Evolutionary conservation across 116 monocot genomes (phyloP).

Genomic region (Iris pallida): DNA sequence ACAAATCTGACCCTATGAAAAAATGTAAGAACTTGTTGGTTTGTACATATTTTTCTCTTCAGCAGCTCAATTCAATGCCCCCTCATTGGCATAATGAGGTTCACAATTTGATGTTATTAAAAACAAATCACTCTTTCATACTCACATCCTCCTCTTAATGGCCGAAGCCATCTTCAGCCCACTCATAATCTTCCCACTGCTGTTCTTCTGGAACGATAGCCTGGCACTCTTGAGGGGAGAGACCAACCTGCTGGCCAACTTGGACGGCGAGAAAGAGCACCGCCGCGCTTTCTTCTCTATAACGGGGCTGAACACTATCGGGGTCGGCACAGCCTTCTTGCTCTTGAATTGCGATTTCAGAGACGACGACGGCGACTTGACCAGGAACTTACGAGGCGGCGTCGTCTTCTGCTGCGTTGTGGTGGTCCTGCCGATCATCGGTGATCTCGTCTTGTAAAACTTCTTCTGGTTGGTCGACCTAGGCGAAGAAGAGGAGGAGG

Average conservation of each 20-base stretch:
- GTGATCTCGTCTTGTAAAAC: slow-evolving; percentile 59
- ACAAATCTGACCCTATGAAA: too few relatives aligned
- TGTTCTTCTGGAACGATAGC: slow-evolving; percentile 25
- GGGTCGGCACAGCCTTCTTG: slow-evolving; percentile 25
- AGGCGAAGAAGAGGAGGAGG: slow-evolving; percentile 15
- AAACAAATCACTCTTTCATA: too few relatives aligned
- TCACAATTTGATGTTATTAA: too few relatives aligned
- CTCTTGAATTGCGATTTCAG: slow-evolving; percentile 36
- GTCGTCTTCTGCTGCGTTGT: background rate
- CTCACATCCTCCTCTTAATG: too few relatives aligned
- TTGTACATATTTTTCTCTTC: too few relatives aligned
- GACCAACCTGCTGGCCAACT: slow-evolving; percentile 51
- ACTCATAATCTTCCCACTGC: slow-evolving; percentile 10
- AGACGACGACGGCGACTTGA: slow-evolving; percentile 48
- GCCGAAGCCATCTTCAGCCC: too few relatives aligned
- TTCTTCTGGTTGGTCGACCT: slow-evolving; percentile 20
- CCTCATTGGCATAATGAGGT: too few relatives aligned
- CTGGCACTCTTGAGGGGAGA: slow-evolving; percentile 55
- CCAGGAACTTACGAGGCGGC: slow-evolving; percentile 61
- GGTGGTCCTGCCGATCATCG: slow-evolving; percentile 24
- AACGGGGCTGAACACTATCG: slow-evolving; percentile 5
- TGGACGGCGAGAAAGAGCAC: slow-evolving; percentile 75
- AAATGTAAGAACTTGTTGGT: too few relatives aligned
- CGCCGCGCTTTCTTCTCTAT: slow-evolving; percentile 21
- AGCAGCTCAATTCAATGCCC: too few relatives aligned